Percentiles rank a stretch among this genome's conserved stretches.
Evolutionary conservation across 768 basidiomycete genomes (phyloP).

Genomic region (Lentinula raphanica): DNA sequence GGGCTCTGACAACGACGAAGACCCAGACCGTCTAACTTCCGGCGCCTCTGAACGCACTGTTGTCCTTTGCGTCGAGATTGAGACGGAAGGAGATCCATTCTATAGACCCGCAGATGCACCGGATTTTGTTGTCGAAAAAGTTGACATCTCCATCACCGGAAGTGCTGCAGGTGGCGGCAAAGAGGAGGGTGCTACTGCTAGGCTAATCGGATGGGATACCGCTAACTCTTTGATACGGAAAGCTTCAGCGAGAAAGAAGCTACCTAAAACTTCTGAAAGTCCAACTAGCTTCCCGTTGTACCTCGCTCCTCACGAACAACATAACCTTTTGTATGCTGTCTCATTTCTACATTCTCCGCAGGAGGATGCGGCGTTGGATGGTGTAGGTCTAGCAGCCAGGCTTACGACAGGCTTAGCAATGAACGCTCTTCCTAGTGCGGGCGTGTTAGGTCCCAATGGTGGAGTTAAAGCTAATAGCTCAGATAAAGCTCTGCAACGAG

Average conservation of each 20-base stretch:
- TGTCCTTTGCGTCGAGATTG: conserved; percentile 87
- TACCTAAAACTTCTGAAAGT: not conserved
- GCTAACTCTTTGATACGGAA: conserved; percentile 39
- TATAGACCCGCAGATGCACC: conserved; percentile 17
- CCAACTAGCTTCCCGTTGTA: conserved; percentile 24
- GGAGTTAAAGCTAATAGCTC: conserved; percentile 7
- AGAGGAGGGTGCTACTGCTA: conserved; percentile 40
- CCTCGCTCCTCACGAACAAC: conserved; percentile 83
- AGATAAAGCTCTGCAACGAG: conserved; percentile 55
- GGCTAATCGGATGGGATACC: conserved; percentile 52
- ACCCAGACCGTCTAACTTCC: conserved; percentile 50
- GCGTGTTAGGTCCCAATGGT: not conserved
- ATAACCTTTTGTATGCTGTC: conserved; percentile 87
- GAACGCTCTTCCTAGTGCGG: conserved; percentile 11
- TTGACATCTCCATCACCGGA: conserved; percentile 74
- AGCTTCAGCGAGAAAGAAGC: not conserved
- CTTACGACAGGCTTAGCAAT: not conserved
- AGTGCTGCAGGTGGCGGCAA: conserved; percentile 25
- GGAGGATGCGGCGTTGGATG: conserved; percentile 40
- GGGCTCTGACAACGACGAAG: conserved; percentile 25
- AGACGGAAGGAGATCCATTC: conserved; percentile 60
- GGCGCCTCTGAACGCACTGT: conserved; percentile 78
- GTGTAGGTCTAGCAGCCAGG: conserved; percentile 1
- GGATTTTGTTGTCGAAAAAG: conserved; percentile 71
- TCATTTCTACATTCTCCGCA: conserved; percentile 67